phyloP scores from a whole-genome alignment of 768 basidiomycete species.

The Boletus vermiculosoides region DNA sequence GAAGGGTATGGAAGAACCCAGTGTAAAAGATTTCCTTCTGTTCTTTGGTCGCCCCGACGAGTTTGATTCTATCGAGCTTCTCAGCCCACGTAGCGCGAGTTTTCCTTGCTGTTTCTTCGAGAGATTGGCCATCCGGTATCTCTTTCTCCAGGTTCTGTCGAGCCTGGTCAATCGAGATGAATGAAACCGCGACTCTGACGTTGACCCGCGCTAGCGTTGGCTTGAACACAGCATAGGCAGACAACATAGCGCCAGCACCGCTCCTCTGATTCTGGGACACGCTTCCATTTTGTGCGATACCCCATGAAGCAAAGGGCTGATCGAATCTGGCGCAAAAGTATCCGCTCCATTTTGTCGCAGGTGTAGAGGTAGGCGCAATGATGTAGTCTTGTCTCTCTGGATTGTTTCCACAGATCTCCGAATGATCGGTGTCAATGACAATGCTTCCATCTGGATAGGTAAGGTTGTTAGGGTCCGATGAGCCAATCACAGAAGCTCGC shows the following conservation, averaged over 20 bases:
- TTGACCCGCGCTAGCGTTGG: conserved; percentile 38
- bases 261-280: conserved; percentile 27
- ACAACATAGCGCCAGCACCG: conserved; percentile 45
- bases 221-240: conserved; percentile 51
- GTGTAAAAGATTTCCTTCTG: conserved; percentile 58
- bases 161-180: conserved; percentile 71
- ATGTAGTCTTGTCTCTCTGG: conserved; percentile 71
- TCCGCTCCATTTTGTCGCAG: conserved; percentile 36
- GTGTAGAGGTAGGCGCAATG: conserved; percentile 55
- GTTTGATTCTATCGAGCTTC: conserved; percentile 49
- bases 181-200: conserved; percentile 67
- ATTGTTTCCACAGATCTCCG: conserved; percentile 62
- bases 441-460: conserved; percentile 57
- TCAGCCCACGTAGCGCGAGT: conserved; percentile 58
- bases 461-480: conserved; percentile 42
- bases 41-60: conserved; percentile 48
- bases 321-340: conserved; percentile 63
- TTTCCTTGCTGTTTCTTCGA: conserved; percentile 50
- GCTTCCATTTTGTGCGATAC: conserved; percentile 49
- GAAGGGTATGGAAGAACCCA: conserved; percentile 59
- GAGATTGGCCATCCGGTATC: conserved; percentile 42
- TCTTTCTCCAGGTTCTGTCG: conserved; percentile 49
- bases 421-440: conserved; percentile 38
- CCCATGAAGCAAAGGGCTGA: conserved; percentile 43
- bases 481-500: conserved; percentile 59